Conservation (phyloP, 2,329 filamentous ascomycete species). For the Fusarium sp. region DNA sequence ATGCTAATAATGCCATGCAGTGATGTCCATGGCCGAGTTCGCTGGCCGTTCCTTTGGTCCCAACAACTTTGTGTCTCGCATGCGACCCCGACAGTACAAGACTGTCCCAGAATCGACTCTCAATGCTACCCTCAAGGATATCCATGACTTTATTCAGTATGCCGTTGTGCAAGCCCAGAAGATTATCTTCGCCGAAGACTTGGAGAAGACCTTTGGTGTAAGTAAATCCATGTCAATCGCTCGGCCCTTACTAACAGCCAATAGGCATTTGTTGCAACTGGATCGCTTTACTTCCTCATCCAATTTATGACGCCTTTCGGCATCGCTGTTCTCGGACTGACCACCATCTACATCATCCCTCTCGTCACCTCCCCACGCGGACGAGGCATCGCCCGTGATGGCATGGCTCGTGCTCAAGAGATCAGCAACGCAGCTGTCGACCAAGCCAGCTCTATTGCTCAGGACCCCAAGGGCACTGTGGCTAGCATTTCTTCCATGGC, state of each 20-base stretch:
- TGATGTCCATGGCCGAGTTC: conserved; percentile 29
- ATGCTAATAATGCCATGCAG: neutral
- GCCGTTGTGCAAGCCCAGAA: conserved; percentile 19
- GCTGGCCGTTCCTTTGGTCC: conserved; percentile 27
- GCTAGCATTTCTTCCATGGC: conserved; percentile 26
- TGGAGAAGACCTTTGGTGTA: conserved; percentile 31
- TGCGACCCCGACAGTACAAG: conserved; percentile 35
- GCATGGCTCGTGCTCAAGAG: conserved; percentile 21
- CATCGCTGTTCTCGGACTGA: conserved; percentile 20
- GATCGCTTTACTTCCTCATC: neutral
- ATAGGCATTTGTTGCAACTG: conserved; percentile 1
- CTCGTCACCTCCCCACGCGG: conserved; percentile 26
- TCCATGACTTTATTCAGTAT: conserved; percentile 36
- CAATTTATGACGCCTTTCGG: conserved; percentile 33
- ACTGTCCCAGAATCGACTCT: conserved; percentile 33
- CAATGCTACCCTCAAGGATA: conserved; percentile 31
- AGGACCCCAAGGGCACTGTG: conserved; percentile 20
- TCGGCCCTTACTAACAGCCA: neutral
- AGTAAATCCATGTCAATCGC: neutral
- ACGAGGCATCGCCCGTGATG: conserved; percentile 15
- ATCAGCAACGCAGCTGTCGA: conserved; percentile 17
- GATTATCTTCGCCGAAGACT: conserved; percentile 22
- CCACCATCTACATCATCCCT: conserved; percentile 23
- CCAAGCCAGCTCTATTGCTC: conserved; percentile 17
- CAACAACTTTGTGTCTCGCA: conserved; percentile 27